These are phyloP conservation scores for Claviceps citrina DNA, from an alignment of 2,329 filamentous ascomycete genomes.

Conservation along the genomic window DNA sequence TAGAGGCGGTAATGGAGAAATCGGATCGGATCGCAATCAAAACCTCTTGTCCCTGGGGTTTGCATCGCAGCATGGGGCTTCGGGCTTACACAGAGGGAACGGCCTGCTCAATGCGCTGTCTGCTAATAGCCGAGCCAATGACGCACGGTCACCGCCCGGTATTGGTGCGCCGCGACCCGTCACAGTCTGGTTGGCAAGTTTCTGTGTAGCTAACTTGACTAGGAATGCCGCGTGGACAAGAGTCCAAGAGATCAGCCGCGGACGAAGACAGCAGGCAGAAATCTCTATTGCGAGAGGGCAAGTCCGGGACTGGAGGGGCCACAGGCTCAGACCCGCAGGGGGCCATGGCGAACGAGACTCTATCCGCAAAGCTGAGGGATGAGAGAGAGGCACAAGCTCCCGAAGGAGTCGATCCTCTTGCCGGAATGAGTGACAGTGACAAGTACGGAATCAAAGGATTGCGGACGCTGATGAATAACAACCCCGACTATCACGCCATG, in stretches of 20 bases:
- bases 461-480: conserved; percentile 47
- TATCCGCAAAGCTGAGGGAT: conserved; percentile 26
- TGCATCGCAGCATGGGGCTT: conserved; percentile 27
- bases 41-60: conserved; percentile 38
- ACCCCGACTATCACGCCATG: conserved; percentile 46
- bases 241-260: conserved; percentile 18
- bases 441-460: conserved; percentile 52
- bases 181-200: neutral
- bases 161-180: conserved; percentile 15
- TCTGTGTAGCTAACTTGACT: conserved; percentile 10
- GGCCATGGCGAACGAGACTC: conserved; percentile 30
- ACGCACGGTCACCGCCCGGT: conserved; percentile 33
- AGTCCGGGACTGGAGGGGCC: conserved; percentile 22
- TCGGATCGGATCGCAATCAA: conserved; percentile 37
- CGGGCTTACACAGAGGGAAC: conserved; percentile 35
- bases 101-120: conserved; percentile 50
- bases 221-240: conserved; percentile 27
- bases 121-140: conserved; percentile 36
- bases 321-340: conserved; percentile 26
- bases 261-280: conserved; percentile 28
- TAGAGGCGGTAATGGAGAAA: conserved; percentile 40
- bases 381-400: conserved; percentile 24
- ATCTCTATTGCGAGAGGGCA: conserved; percentile 23
- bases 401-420: conserved; percentile 40
- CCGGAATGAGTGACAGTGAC: conserved; percentile 45